These are phyloP conservation scores for Gossypium bickii DNA, from an alignment of 345 rosid species.

Conservation along the genomic window DNA sequence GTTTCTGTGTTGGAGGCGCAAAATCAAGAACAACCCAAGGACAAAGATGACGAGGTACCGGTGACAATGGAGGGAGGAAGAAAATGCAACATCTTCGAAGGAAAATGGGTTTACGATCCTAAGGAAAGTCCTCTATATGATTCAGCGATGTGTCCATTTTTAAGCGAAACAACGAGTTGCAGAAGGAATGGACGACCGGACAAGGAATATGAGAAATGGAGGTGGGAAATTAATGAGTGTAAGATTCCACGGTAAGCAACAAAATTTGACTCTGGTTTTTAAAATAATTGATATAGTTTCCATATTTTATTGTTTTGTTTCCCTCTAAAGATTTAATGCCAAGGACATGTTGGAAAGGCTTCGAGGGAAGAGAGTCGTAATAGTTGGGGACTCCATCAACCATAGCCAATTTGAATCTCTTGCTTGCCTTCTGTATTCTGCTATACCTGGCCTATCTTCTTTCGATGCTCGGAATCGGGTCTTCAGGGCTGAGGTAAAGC, in stretches of 20 bases:
- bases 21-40: background rate
- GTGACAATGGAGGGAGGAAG: background rate
- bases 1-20: background rate
- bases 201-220: slow-evolving; percentile 46
- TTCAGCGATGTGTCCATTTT: slow-evolving; percentile 36
- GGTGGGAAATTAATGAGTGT: slow-evolving; percentile 46
- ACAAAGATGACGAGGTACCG: background rate
- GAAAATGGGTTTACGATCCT: slow-evolving; percentile 50
- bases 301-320: background rate
- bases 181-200: slow-evolving; percentile 48
- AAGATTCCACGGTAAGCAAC: slow-evolving; percentile 37
- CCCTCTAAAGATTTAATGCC: slow-evolving; percentile 34
- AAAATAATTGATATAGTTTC: background rate
- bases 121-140: slow-evolving; percentile 26
- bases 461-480: slow-evolving; percentile 24
- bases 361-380: slow-evolving; percentile 44
- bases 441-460: slow-evolving; percentile 25
- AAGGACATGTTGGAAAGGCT: slow-evolving; percentile 43
- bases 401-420: slow-evolving; percentile 61
- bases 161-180: slow-evolving; percentile 47
- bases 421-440: slow-evolving; percentile 47
- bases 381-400: slow-evolving; percentile 57
- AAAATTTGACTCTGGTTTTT: background rate
- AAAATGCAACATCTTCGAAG: slow-evolving; percentile 39
- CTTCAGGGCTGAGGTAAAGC: slow-evolving; percentile 37